phyloP scores from a whole-genome alignment of 1,284 basidiomycete genomes.

The Abortiporus biennis region DNA sequence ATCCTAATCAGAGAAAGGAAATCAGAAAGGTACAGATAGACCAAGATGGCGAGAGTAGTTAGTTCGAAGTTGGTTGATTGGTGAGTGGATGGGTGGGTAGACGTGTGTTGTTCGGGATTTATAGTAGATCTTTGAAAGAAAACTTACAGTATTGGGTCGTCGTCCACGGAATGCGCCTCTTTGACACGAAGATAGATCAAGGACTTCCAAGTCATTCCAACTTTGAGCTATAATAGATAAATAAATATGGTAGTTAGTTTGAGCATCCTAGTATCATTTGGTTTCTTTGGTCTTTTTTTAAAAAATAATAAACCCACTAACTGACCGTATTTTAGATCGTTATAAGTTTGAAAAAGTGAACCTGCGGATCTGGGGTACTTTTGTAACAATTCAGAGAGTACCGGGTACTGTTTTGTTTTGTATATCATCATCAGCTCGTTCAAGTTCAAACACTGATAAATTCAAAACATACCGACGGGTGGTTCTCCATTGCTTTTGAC shows the following conservation, averaged over 20 bases:
- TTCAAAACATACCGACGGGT: conserved; percentile 17
- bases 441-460: too few species aligned
- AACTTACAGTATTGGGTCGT: conserved; percentile 46
- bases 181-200: conserved; percentile 51
- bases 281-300: not conserved
- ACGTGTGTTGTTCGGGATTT: too few species aligned
- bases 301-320: not conserved
- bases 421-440: too few species aligned
- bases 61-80: too few species aligned
- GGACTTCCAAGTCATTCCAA: conserved; percentile 57
- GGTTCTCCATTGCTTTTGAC: conserved; percentile 17
- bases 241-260: too few species aligned
- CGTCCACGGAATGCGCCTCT: conserved; percentile 57
- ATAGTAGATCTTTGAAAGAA: too few species aligned
- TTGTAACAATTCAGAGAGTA: conserved; percentile 15
- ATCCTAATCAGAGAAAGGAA: conserved; percentile 23
- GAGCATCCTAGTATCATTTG: not conserved
- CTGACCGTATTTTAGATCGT: conserved; percentile 27
- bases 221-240: conserved; percentile 58
- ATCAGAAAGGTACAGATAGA: not conserved
- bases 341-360: conserved; percentile 30
- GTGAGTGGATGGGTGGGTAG: too few species aligned
- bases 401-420: conserved; percentile 19
- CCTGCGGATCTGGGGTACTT: conserved; percentile 27
- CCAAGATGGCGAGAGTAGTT: too few species aligned